These are phyloP conservation scores for Fraxinus pennsylvanica DNA, from an alignment of 257 asterid genomes.

Conservation along the genomic window DNA sequence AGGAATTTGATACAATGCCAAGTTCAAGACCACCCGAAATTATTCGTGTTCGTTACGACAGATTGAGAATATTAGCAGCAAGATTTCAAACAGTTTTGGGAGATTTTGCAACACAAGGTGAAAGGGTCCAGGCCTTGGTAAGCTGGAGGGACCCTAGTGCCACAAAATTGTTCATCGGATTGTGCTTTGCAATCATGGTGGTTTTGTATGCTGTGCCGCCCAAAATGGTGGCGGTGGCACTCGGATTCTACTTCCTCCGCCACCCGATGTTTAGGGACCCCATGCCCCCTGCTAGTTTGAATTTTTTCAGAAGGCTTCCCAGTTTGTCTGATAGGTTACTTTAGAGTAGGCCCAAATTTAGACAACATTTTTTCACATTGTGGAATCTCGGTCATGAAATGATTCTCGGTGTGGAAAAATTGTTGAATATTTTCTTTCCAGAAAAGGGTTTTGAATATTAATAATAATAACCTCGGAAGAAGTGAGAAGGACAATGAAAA, in stretches of 20 bases:
- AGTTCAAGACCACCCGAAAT: slow-evolving; percentile 80
- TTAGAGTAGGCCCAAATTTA: slow-evolving; percentile 31
- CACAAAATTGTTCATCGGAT: slow-evolving; percentile 70
- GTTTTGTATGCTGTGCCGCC: slow-evolving; percentile 74
- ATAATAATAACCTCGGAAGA: slow-evolving; percentile 48
- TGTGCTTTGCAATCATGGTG: slow-evolving; percentile 69
- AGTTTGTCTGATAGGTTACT: slow-evolving; percentile 87
- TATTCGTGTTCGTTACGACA: slow-evolving; percentile 65
- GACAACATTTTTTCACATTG: slow-evolving; percentile 26
- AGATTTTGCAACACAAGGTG: slow-evolving; percentile 94
- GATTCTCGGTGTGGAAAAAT: slow-evolving; percentile 27
- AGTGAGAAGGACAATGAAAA: slow-evolving; percentile 45
- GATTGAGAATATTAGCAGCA: slow-evolving; percentile 79
- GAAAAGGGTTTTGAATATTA: slow-evolving; percentile 27
- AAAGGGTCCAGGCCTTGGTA: slow-evolving; percentile 82
- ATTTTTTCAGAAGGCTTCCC: slow-evolving; percentile 85
- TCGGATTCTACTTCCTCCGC: slow-evolving; percentile 84
- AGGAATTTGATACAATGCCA: slow-evolving; percentile 91
- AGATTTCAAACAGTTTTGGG: slow-evolving; percentile 90
- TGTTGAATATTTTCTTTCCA: slow-evolving; percentile 20
- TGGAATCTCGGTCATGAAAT: slow-evolving; percentile 34
- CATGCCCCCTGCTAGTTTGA: slow-evolving; percentile 87
- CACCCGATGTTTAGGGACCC: slow-evolving; percentile 98
- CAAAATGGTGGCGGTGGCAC: slow-evolving; percentile 96
- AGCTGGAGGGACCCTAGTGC: slow-evolving; percentile 99